A percentile compares a stretch with the other conserved stretches of the same genome.
phyloP scores from a whole-genome alignment of 2,329 filamentous ascomycete genomes.

The Ophiostoma pallidulum region DNA sequence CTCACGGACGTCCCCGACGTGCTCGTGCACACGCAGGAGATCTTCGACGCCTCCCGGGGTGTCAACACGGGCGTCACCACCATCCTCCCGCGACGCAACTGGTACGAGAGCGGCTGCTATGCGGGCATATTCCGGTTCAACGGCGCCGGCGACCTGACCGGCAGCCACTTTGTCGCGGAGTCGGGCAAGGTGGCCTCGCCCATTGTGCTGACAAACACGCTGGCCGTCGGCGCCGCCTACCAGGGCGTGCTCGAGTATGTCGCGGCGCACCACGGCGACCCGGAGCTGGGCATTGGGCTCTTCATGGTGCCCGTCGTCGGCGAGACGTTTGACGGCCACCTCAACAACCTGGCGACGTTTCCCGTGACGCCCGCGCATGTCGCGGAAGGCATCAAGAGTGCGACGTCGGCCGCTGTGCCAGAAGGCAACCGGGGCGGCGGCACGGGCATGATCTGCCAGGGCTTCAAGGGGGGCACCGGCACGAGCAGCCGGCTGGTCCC shows the following conservation, averaged over 20 bases:
- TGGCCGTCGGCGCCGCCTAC: slow-evolving; percentile 48
- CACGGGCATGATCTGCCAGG: slow-evolving; percentile 58
- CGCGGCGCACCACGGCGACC: slow-evolving; percentile 32
- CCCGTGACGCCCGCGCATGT: slow-evolving; percentile 45
- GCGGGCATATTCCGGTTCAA: slow-evolving; percentile 53
- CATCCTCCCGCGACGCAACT: slow-evolving; percentile 36
- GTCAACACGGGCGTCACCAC: slow-evolving; percentile 37
- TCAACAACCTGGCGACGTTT: slow-evolving; percentile 49
- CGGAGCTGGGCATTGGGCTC: slow-evolving; percentile 31
- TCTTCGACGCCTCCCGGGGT: slow-evolving; percentile 21
- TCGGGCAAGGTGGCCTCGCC: slow-evolving; percentile 50
- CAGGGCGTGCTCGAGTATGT: slow-evolving; percentile 50
- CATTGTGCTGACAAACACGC: slow-evolving; percentile 50
- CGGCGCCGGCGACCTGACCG: slow-evolving; percentile 54
- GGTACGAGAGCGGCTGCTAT: slow-evolving; percentile 32
- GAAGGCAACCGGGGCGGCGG: slow-evolving; percentile 59
- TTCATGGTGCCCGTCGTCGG: slow-evolving; percentile 49
- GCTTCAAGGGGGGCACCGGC: slow-evolving; percentile 59
- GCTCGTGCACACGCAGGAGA: slow-evolving; percentile 35
- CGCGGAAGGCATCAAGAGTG: slow-evolving; percentile 42
- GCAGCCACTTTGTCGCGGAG: slow-evolving; percentile 52
- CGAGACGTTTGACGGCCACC: slow-evolving; percentile 54
- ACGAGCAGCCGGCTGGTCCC: slow-evolving; percentile 48
- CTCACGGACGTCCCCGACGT: slow-evolving; percentile 43
- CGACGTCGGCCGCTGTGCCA: slow-evolving; percentile 39